Evolutionary conservation across 179 eudicot genomes (phyloP).

Genomic region (Drosera spatulata): DNA sequence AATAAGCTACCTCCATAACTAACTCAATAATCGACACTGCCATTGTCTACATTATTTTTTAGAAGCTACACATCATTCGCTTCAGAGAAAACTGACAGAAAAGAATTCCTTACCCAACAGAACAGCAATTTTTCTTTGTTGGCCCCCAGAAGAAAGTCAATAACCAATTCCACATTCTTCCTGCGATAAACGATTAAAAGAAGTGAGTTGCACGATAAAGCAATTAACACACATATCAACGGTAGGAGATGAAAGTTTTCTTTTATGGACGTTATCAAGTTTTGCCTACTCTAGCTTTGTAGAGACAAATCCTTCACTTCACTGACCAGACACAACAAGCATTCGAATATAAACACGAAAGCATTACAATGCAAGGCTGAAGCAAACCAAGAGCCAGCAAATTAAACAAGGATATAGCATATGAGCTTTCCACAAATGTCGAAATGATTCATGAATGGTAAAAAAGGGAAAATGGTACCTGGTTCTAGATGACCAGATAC

Average conservation of each 20-base stretch:
- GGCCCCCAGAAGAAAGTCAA: conserved; percentile 62
- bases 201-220: not conserved
- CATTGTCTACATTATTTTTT: not conserved
- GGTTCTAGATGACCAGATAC: conserved; percentile 69
- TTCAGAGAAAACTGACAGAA: too few relatives aligned
- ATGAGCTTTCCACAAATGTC: not conserved
- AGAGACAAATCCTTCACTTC: too few relatives aligned
- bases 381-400: not conserved
- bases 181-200: conserved; percentile 22
- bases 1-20: not conserved
- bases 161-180: conserved; percentile 38
- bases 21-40: not conserved
- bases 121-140: conserved; percentile 41
- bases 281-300: not conserved
- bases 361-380: not conserved
- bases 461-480: conserved; percentile 26
- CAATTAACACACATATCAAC: not conserved
- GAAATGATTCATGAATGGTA: not conserved
- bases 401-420: not conserved
- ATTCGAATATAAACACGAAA: too few relatives aligned
- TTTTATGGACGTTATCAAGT: not conserved
- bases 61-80: not conserved
- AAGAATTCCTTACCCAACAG: conserved; percentile 59
- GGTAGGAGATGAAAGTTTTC: not conserved
- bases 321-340: too few relatives aligned